Evolutionary conservation across 2,329 filamentous ascomycete species (phyloP), one percentile per base, ranked within the genome.

Genomic region (Pseudocercospora macadamiae): DNA sequence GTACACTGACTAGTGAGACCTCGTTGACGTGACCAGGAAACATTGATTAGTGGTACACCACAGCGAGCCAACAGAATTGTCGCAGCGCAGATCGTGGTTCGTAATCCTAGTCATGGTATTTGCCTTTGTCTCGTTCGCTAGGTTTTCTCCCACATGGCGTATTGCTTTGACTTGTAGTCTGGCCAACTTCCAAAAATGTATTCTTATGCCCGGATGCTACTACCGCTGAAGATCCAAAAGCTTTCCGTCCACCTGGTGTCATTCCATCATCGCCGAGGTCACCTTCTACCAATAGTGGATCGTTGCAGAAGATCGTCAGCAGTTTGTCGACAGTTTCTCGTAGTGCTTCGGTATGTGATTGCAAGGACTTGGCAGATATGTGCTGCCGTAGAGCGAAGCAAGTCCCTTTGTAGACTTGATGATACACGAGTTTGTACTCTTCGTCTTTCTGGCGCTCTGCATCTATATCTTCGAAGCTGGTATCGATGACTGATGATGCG

Each of bases 351-450:
- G 73, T 71, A n/a, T 77, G 73, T 10, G 70, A 64, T 47, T 76
- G 72, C 4, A 82, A 66, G 4, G 74, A 66, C 39, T 68, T 68
- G 0, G 62, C 67, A 0, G 66, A 34, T 12, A 81, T 78, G 56
- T 77, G 69, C 18, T 72, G 72, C 51, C 80, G 71, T 53, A 82
- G 75, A 4, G 79, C 76, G 52, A 82, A 77, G n/a, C 74, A 74
- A 2, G 78, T 76, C 12, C 77, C 77, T 61, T 80, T 82, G 68
- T 76, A 81, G 2, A 77, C 76, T 62, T 82, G 79, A 57, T 83
- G 80, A 55, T 82, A 83, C 23, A 82, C 73, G 3, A 79, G 65
- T 65, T 82, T 83, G 70, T 78, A 83, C 60, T 82, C 80, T 56
- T 81, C 79, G 45, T 81, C 78, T 47, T 73, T 76, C 1, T 68